These are phyloP conservation scores for Penicillium sumatraense DNA, from an alignment of 2,329 filamentous ascomycete genomes.

Conservation along the genomic window DNA sequence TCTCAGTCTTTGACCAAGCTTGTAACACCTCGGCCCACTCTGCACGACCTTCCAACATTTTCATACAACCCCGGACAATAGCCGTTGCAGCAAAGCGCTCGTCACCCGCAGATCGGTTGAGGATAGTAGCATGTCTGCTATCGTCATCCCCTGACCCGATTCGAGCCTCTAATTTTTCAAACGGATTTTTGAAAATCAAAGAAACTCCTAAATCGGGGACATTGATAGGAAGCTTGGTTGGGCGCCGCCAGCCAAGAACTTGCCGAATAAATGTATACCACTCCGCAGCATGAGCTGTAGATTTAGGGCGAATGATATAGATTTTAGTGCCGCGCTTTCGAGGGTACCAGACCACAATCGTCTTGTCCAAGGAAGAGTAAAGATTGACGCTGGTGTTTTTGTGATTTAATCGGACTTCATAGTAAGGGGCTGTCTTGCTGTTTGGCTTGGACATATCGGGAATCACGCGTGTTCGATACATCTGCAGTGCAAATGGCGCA, in stretches of 20 bases:
- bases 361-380: constrained; percentile 70
- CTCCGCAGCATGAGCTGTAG: constrained; percentile 65
- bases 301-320: constrained; percentile 65
- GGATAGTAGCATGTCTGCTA: constrained; percentile 49
- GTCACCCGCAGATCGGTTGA: constrained; percentile 42
- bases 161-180: constrained; percentile 56
- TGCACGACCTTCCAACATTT: constrained; percentile 59
- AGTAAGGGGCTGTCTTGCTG: constrained; percentile 59
- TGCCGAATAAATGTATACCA: constrained; percentile 71
- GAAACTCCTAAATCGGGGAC: constrained; percentile 67
- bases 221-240: constrained; percentile 61
- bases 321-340: constrained; percentile 60
- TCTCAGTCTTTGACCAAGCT: constrained; percentile 61
- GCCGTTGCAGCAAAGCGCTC: constrained; percentile 61
- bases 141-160: constrained; percentile 43
- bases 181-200: constrained; percentile 64
- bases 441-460: constrained; percentile 61
- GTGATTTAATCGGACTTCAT: constrained; percentile 61
- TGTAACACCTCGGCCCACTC: constrained; percentile 66
- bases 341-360: constrained; percentile 65
- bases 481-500: constrained; percentile 60
- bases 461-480: constrained; percentile 68
- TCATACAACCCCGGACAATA: constrained; percentile 63
- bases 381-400: constrained; percentile 63
- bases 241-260: constrained; percentile 62